Conservation (phyloP, 257 asterid species). For the Solanum chilense region DNA sequence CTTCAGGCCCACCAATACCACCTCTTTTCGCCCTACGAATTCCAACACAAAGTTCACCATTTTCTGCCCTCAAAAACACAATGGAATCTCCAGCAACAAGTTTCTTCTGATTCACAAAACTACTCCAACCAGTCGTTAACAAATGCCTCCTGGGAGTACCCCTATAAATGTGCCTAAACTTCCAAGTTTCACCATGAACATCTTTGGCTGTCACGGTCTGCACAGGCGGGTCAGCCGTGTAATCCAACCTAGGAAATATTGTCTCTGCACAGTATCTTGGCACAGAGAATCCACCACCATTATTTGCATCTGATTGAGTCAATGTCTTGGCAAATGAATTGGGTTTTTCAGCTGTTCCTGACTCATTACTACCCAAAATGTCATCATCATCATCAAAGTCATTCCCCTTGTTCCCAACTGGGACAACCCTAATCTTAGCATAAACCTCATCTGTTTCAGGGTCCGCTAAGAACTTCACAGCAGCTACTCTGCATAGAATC, state of each 20-base stretch:
- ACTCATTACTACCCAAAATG: constrained; percentile 8
- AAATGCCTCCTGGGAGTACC: constrained; percentile 68
- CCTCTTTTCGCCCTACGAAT: constrained; percentile 48
- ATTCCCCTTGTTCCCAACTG: constrained; percentile 14
- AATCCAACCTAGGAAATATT: constrained; percentile 43
- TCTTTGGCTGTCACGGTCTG: constrained; percentile 43
- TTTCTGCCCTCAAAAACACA: constrained; percentile 38
- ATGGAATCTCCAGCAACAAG: constrained; percentile 64
- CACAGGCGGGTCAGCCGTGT: constrained; percentile 45
- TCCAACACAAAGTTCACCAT: constrained; percentile 50
- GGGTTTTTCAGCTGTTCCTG: constrained; percentile 25
- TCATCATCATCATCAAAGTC: constrained; percentile 15
- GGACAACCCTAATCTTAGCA: constrained; percentile 27
- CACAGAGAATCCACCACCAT: constrained; percentile 59
- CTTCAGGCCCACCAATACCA: constrained; percentile 32
- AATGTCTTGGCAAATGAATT: constrained; percentile 46
- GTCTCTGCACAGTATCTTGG: constrained; percentile 62
- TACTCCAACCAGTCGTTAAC: constrained; percentile 68
- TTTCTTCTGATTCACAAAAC: constrained; percentile 57
- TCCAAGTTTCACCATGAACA: constrained; percentile 55
- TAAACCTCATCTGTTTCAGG: constrained; percentile 45
- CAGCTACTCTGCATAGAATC: constrained; percentile 45
- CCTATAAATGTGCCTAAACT: constrained; percentile 56
- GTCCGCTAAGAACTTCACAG: constrained; percentile 45
- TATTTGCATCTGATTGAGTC: constrained; percentile 57